A percentile compares a stretch with the other conserved stretches of the same genome.
phyloP scores from a whole-genome alignment of 495 filamentous ascomycete species.

The Neurospora intermedia region DNA sequence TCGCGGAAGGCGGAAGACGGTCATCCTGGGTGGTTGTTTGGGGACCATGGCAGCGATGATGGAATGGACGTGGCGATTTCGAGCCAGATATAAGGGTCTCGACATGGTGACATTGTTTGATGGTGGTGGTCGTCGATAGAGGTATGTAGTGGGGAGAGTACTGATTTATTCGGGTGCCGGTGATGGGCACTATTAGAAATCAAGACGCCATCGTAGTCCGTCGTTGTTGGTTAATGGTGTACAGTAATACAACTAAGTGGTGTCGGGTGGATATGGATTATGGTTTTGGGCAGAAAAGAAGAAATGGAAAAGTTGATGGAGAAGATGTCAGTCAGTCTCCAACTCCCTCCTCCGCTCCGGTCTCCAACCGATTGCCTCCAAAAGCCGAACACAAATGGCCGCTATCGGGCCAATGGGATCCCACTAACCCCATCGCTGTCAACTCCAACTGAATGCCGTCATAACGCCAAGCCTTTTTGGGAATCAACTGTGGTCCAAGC shows the following conservation, averaged over 20 bases:
- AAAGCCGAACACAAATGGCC: background rate
- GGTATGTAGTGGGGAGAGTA: background rate
- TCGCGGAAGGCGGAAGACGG: background rate
- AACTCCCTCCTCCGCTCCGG: background rate
- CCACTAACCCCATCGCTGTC: background rate
- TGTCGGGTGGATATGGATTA: too few relatives aligned
- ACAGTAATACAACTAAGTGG: too few relatives aligned
- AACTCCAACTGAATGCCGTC: background rate
- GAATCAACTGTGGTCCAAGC: background rate
- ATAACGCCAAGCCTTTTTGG: background rate
- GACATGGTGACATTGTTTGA: constrained; percentile 21
- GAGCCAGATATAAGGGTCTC: constrained; percentile 10
- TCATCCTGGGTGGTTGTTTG: constrained; percentile 4
- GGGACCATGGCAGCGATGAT: constrained; percentile 1
- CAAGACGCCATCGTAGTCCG: background rate
- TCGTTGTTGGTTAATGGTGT: background rate
- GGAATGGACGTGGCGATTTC: constrained; percentile 8
- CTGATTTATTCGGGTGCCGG: background rate
- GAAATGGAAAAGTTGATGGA: background rate
- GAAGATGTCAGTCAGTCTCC: background rate
- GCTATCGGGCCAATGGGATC: background rate
- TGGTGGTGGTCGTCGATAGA: background rate
- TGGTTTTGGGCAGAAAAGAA: background rate
- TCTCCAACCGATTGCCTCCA: background rate
- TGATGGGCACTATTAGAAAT: background rate